phyloP scores from a whole-genome alignment of 257 asterid species.

The Schizonepeta tenuifolia region DNA sequence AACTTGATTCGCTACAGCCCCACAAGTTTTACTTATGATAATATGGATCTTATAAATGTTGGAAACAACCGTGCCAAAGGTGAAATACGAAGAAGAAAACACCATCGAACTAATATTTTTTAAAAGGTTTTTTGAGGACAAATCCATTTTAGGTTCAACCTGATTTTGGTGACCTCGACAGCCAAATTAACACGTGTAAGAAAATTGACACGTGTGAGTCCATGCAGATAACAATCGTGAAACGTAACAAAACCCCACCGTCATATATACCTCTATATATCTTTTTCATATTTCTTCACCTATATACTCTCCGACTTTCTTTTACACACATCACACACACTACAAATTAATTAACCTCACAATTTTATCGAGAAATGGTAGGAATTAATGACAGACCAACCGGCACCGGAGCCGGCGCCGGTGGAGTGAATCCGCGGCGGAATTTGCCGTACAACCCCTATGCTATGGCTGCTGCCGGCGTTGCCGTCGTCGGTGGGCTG shows the following conservation, averaged over 20 bases:
- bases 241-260: slow-evolving; percentile 18
- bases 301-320: not conserved
- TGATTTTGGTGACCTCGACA: not conserved
- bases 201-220: slow-evolving; percentile 30
- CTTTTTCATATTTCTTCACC: not conserved
- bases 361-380: slow-evolving; percentile 27
- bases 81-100: too few relatives aligned
- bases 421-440: slow-evolving; percentile 43
- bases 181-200: slow-evolving; percentile 16
- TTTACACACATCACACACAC: not conserved
- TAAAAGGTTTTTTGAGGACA: too few relatives aligned
- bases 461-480: slow-evolving; percentile 50
- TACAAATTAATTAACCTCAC: not conserved
- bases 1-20: too few relatives aligned
- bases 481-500: slow-evolving; percentile 42
- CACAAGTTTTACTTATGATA: too few relatives aligned
- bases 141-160: too few relatives aligned
- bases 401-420: slow-evolving; percentile 55
- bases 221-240: slow-evolving; percentile 16
- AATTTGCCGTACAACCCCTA: slow-evolving; percentile 50
- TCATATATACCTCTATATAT: not conserved
- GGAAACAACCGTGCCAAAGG: too few relatives aligned
- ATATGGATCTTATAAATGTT: too few relatives aligned
- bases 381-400: slow-evolving; percentile 48
- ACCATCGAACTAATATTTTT: too few relatives aligned